Evolutionary conservation across 441 rosid species (phyloP).

Genomic region (Corymbia calophylla): DNA sequence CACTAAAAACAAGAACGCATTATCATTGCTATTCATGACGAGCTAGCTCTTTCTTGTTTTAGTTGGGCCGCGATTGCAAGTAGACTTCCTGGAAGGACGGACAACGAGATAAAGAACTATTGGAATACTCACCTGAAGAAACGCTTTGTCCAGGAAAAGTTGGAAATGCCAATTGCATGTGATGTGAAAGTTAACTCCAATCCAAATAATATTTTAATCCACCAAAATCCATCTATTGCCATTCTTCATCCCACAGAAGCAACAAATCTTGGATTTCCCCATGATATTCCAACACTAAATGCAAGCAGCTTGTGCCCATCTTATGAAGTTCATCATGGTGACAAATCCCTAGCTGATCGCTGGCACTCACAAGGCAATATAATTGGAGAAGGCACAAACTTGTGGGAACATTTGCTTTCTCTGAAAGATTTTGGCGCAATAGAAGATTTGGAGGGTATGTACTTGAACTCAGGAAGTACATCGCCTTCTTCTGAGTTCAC

Average conservation of each 20-base stretch:
- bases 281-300: background rate
- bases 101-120: background rate
- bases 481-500: background rate
- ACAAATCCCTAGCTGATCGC: background rate
- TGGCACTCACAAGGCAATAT: background rate
- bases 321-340: background rate
- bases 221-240: background rate
- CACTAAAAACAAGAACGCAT: background rate
- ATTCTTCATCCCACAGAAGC: background rate
- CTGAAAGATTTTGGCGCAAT: background rate
- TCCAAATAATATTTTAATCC: background rate
- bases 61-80: background rate
- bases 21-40: background rate
- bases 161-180: background rate
- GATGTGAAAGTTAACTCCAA: background rate
- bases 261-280: background rate
- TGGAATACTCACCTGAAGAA: background rate
- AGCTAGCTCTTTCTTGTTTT: background rate
- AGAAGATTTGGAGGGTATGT: background rate
- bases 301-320: background rate
- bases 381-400: background rate
- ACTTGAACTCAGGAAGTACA: background rate
- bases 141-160: background rate
- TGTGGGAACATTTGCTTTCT: background rate
- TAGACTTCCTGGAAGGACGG: background rate